phyloP scores from a whole-genome alignment of 495 filamentous ascomycete genomes.

The Bathelium albidoporum region DNA sequence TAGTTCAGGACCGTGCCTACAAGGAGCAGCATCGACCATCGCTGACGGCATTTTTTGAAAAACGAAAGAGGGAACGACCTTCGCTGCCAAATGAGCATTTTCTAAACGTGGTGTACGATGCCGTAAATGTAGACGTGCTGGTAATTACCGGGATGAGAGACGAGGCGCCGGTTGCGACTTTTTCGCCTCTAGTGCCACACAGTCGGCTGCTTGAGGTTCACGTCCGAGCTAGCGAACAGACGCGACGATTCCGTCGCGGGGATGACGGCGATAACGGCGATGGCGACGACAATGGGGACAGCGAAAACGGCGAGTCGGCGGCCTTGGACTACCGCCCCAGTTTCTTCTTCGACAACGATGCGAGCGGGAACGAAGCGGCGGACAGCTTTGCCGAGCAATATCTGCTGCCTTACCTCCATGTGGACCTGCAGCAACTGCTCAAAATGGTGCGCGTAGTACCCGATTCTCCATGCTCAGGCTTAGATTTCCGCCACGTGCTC shows the following conservation, averaged over 20 bases:
- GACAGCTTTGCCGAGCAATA: conserved; percentile 35
- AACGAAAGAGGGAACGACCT: conserved; percentile 38
- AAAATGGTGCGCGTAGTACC: conserved; percentile 42
- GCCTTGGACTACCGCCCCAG: conserved; percentile 34
- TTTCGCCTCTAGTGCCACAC: conserved; percentile 47
- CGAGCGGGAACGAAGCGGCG: conserved; percentile 30
- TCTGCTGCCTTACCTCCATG: conserved; percentile 43
- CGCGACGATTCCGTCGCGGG: conserved; percentile 35
- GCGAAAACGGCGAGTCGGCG: conserved; percentile 24
- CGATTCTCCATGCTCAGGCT: conserved; percentile 42
- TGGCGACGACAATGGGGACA: conserved; percentile 24
- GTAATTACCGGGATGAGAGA: conserved; percentile 61
- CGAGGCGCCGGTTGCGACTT: conserved; percentile 44
- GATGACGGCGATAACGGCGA: conserved; percentile 18
- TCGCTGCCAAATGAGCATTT: conserved; percentile 48
- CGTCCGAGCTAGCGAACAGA: conserved; percentile 39
- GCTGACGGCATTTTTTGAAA: conserved; percentile 45
- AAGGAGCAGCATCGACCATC: conserved; percentile 51
- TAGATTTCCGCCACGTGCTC: conserved; percentile 52
- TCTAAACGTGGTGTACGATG: conserved; percentile 35
- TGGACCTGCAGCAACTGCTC: conserved; percentile 41
- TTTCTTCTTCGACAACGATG: conserved; percentile 45
- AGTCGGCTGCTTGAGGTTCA: conserved; percentile 46
- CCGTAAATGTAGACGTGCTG: conserved; percentile 44
- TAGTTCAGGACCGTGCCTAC: conserved; percentile 46